phyloP scores from a whole-genome alignment of 1,139 yeast genomes.

The Pichia sp. region DNA sequence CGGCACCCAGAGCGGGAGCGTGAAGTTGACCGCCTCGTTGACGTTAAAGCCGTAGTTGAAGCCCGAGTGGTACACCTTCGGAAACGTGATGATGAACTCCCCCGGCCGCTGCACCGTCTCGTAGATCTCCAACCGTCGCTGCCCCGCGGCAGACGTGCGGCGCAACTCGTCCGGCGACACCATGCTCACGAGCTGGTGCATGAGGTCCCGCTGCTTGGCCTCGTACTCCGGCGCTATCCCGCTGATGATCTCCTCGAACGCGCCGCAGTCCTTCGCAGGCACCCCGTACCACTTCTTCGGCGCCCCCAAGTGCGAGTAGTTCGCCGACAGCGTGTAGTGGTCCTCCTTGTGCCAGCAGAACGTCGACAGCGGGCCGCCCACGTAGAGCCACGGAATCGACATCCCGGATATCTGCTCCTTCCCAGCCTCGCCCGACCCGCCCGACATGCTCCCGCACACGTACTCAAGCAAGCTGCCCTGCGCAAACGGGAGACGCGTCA shows the following conservation, averaged over 20 bases:
- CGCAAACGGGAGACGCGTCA: slow-evolving; percentile 63
- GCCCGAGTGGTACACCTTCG: slow-evolving; percentile 77
- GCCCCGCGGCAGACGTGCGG: slow-evolving; percentile 21
- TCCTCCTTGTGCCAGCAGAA: slow-evolving; percentile 88
- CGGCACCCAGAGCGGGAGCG: slow-evolving; percentile 63
- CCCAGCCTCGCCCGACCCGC: not conserved
- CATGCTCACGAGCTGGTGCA: slow-evolving; percentile 82
- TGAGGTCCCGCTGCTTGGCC: slow-evolving; percentile 77
- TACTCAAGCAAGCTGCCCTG: slow-evolving; percentile 59
- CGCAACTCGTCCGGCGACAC: slow-evolving; percentile 52
- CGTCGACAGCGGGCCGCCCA: slow-evolving; percentile 70
- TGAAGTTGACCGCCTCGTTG: slow-evolving; percentile 79
- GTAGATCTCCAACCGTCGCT: slow-evolving; percentile 41
- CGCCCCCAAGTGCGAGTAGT: slow-evolving; percentile 71
- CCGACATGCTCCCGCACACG: slow-evolving; percentile 29
- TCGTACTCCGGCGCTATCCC: slow-evolving; percentile 76
- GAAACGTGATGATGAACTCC: slow-evolving; percentile 70
- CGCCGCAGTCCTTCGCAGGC: slow-evolving; percentile 51
- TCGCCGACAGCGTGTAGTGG: slow-evolving; percentile 73
- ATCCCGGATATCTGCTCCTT: slow-evolving; percentile 61
- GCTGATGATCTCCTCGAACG: slow-evolving; percentile 53
- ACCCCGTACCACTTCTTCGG: slow-evolving; percentile 79
- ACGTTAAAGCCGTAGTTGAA: slow-evolving; percentile 74
- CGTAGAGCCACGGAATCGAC: slow-evolving; percentile 80
- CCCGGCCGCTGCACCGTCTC: slow-evolving; percentile 80